phyloP scores from a whole-genome alignment of 208 protist genomes.

The Endotrypanum monterogeii region DNA sequence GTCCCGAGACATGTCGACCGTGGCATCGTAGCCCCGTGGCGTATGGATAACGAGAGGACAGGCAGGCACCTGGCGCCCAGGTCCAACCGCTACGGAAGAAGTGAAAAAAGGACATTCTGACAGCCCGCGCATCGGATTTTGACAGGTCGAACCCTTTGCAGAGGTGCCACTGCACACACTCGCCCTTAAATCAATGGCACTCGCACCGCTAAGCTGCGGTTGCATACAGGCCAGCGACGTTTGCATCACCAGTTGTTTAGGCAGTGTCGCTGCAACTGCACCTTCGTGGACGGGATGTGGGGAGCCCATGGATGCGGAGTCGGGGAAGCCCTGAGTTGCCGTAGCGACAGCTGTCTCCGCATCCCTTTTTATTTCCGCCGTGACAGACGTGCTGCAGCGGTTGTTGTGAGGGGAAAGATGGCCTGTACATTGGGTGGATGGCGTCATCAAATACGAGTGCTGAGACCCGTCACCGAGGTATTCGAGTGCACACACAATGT shows the following conservation, averaged over 20 bases:
- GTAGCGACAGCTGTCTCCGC: neutral
- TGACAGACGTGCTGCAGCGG: neutral
- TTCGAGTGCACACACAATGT: slow-evolving; percentile 81
- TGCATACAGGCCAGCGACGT: neutral
- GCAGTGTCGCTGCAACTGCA: neutral
- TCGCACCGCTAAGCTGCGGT: neutral
- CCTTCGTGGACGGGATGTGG: neutral
- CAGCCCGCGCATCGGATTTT: neutral
- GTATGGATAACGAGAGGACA: neutral
- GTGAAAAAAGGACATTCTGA: neutral
- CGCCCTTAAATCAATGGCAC: neutral
- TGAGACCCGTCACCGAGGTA: slow-evolving; percentile 61
- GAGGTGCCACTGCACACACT: neutral
- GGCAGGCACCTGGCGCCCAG: neutral
- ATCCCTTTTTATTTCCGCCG: neutral
- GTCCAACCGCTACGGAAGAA: neutral
- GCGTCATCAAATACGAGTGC: slow-evolving; percentile 67
- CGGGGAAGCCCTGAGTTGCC: neutral
- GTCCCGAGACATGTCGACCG: slow-evolving; percentile 21
- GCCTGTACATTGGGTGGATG: neutral
- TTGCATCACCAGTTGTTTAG: neutral
- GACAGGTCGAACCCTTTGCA: neutral
- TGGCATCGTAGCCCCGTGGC: slow-evolving; percentile 11
- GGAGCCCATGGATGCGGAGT: neutral
- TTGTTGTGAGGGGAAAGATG: neutral